These are phyloP conservation scores for Hypoxylon rickii DNA, from an alignment of 495 filamentous ascomycete genomes.

Conservation along the genomic window DNA sequence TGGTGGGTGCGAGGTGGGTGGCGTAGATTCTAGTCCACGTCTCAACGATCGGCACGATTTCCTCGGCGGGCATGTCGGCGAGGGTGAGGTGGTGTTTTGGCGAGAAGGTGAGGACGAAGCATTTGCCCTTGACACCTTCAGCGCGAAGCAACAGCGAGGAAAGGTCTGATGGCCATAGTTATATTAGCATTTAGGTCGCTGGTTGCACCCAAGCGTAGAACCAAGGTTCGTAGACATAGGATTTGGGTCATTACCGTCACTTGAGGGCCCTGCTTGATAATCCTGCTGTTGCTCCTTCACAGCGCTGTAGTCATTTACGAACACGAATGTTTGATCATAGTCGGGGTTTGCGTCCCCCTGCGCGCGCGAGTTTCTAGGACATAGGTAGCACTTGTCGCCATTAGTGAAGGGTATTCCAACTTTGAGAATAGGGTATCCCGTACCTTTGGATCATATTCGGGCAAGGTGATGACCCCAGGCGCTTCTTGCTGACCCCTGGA, in stretches of 20 bases:
- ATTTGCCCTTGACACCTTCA: conserved; percentile 89
- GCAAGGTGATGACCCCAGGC: conserved; percentile 74
- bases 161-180: conserved; percentile 57
- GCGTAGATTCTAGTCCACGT: conserved; percentile 91
- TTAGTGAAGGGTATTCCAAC: conserved; percentile 15
- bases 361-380: conserved; percentile 90
- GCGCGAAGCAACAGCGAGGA: conserved; percentile 82
- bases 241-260: conserved; percentile 35
- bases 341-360: conserved; percentile 86
- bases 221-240: background rate
- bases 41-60: conserved; percentile 76
- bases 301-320: conserved; percentile 97
- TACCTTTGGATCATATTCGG: conserved; percentile 77
- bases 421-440: no score
- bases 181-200: no score
- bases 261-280: conserved; percentile 41
- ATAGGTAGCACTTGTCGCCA: conserved; percentile 78
- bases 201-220: background rate
- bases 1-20: conserved; percentile 72
- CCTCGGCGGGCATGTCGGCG: conserved; percentile 72
- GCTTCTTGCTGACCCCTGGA: conserved; percentile 87
- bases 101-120: conserved; percentile 95
- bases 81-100: conserved; percentile 88
- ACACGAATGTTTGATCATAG: conserved; percentile 87
- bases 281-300: conserved; percentile 88